Base-by-base conservation (phyloP, 129 eudicot species). In the Chrysanthemum makinoi region DNA sequence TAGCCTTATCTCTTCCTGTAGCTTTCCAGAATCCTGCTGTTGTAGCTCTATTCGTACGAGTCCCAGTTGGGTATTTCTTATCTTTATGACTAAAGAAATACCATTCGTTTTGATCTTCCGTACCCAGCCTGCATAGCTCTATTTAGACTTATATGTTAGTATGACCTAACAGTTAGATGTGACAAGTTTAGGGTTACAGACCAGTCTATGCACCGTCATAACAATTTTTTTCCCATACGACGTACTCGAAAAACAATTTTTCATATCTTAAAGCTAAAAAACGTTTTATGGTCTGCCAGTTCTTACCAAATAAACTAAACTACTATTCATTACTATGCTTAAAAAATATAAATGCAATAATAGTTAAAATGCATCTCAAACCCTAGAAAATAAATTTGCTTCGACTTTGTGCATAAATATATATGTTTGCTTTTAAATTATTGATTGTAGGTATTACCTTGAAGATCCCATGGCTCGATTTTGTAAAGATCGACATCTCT, bases 391-490 rank as follows among this genome's bases (percentile, higher is more conserved):
- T 43, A 66, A 16, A 33, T 48, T 51, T 49, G 55, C 22, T 60
- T 3, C 4, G 53, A 24, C 4, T 9, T 69, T 24, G 7, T 47
- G 13, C 2, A 28, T 12, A 18, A 0, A 35, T 35, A 39, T 24
- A n/a, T 52, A 51, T 43, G 6, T 64, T 16, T 62, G 22, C 10
- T 65, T 12, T 28, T 50, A 6, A 59, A 19, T 5, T 6, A 60
- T 26, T 62, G 47, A 56, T 51, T 15, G 46, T 35, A 70, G 65
- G 49, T 6, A 16, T 4, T 83, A 91, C 97, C 97, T 88, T 72
- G 80, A 66, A 91, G 91, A 86, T 91, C 97, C 97, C 97, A 91
- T 16, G 97, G 97, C 87, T 91, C 97, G 6, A 91, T 91, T 79
- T 86, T 88, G 82, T 91, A 91, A 53, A 91, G 97, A 82, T 91